A percentile compares a stretch with the other conserved stretches of the same genome.
Conservation (phyloP, 768 basidiomycete species). For the Tulasnella sp. region DNA sequence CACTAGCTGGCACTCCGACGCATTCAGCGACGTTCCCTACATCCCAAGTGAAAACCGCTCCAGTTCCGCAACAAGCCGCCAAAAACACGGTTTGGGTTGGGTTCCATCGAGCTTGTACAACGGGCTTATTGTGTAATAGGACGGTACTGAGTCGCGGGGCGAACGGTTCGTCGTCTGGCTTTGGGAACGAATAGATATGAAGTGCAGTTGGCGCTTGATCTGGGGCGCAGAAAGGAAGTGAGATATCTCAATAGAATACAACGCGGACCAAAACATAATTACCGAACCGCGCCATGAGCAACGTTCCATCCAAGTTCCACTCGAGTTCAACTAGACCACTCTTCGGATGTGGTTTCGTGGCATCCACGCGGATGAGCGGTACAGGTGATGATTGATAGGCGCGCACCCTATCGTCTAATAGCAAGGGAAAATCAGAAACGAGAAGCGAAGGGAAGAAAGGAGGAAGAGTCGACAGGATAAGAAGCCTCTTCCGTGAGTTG, state of each 20-base stretch:
- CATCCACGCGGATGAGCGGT: slow-evolving; percentile 48
- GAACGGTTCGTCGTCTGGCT: slow-evolving; percentile 49
- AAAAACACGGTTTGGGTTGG: slow-evolving; percentile 73
- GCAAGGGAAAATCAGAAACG: background rate
- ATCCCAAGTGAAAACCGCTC: slow-evolving; percentile 73
- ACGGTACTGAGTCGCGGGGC: slow-evolving; percentile 61
- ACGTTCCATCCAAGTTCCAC: slow-evolving; percentile 73
- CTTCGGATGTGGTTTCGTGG: slow-evolving; percentile 59
- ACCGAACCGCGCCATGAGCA: slow-evolving; percentile 75
- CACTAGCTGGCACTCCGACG: slow-evolving; percentile 81
- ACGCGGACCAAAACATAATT: slow-evolving; percentile 26
- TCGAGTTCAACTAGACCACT: slow-evolving; percentile 67
- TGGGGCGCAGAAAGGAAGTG: slow-evolving; percentile 32
- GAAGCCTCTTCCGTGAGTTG: slow-evolving; percentile 80
- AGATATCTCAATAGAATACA: background rate
- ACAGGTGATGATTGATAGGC: slow-evolving; percentile 39
- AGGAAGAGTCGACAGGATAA: slow-evolving; percentile 59
- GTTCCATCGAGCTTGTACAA: slow-evolving; percentile 74
- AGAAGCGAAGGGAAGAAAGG: background rate
- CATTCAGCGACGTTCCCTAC: slow-evolving; percentile 80
- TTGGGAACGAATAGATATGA: slow-evolving; percentile 70
- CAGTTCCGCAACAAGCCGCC: slow-evolving; percentile 60
- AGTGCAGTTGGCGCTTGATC: slow-evolving; percentile 61
- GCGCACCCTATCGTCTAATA: slow-evolving; percentile 59
- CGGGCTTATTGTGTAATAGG: slow-evolving; percentile 58